A percentile compares a stretch with the other conserved stretches of the same genome.
phyloP scores from a whole-genome alignment of 768 basidiomycete genomes.

The Coprinopsis cinerea region DNA sequence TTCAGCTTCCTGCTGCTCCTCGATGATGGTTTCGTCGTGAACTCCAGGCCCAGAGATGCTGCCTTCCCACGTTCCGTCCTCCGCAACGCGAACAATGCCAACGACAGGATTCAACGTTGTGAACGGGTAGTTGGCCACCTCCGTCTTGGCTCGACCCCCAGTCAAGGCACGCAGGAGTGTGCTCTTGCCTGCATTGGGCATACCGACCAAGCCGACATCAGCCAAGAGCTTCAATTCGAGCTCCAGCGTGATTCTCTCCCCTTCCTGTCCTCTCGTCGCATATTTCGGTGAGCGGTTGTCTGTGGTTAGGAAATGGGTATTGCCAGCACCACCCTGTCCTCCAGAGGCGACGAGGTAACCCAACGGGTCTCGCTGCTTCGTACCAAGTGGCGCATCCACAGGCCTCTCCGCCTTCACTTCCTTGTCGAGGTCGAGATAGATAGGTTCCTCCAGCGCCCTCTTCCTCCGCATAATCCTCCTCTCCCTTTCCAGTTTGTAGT shows the following conservation, averaged over 20 bases:
- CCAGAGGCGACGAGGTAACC: constrained; percentile 72
- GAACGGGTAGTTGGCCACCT: constrained; percentile 89
- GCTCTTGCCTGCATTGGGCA: constrained; percentile 94
- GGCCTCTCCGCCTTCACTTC: constrained; percentile 35
- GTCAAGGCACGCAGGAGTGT: constrained; percentile 88
- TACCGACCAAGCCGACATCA: constrained; percentile 92
- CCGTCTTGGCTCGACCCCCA: constrained; percentile 73
- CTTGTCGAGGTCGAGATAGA: constrained; percentile 60
- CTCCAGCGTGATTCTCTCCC: constrained; percentile 73
- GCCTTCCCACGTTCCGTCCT: constrained; percentile 73
- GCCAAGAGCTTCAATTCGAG: constrained; percentile 92
- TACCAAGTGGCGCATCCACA: constrained; percentile 60
- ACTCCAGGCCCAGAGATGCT: constrained; percentile 40
- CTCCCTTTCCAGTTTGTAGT: constrained; percentile 59
- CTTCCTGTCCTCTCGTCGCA: constrained; percentile 71
- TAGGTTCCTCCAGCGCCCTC: constrained; percentile 34
- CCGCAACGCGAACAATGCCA: constrained; percentile 80
- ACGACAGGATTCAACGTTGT: constrained; percentile 94
- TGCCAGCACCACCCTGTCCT: constrained; percentile 79
- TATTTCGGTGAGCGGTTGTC: constrained; percentile 80
- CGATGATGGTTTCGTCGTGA: constrained; percentile 63
- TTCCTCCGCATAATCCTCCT: constrained; percentile 41
- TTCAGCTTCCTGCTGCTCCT: constrained; percentile 39
- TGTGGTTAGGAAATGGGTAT: constrained; percentile 74
- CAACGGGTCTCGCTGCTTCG: constrained; percentile 41